Percentiles rank a stretch among this genome's conserved stretches.
Evolutionary conservation across 495 filamentous ascomycete species (phyloP).

Genomic region (Trichoderma asperelloides): DNA sequence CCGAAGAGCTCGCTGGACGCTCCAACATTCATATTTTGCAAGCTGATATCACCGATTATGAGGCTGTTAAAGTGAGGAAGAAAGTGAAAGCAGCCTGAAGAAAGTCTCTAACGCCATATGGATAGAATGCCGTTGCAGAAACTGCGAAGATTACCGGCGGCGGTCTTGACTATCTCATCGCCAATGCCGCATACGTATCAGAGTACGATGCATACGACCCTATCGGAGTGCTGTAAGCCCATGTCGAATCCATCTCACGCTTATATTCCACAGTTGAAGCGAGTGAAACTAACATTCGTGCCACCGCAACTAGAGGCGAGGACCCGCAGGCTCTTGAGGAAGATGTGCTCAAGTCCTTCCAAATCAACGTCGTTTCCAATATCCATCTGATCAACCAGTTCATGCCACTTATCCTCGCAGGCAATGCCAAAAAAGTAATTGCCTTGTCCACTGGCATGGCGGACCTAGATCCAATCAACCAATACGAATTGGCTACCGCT

Average conservation of each 20-base stretch:
- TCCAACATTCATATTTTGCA: slow-evolving; percentile 37
- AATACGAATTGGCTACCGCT: slow-evolving; percentile 14
- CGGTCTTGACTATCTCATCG: slow-evolving; percentile 43
- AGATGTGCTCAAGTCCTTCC: slow-evolving; percentile 23
- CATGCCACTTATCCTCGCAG: slow-evolving; percentile 41
- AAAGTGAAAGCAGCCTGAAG: neutral
- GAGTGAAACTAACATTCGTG: neutral
- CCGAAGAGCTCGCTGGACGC: slow-evolving; percentile 15
- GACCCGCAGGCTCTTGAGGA: slow-evolving; percentile 21
- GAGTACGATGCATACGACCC: neutral
- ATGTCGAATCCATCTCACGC: neutral
- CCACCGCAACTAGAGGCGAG: slow-evolving; percentile 15
- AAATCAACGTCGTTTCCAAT: slow-evolving; percentile 39
- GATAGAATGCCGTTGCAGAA: slow-evolving; percentile 22
- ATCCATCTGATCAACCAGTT: slow-evolving; percentile 43
- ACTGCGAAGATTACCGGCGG: slow-evolving; percentile 30
- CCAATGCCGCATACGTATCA: slow-evolving; percentile 32
- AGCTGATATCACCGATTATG: slow-evolving; percentile 35
- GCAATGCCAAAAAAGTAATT: slow-evolving; percentile 46
- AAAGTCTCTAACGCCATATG: neutral
- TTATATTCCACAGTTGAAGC: neutral
- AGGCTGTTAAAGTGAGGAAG: slow-evolving; percentile 20
- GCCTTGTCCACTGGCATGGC: slow-evolving; percentile 40
- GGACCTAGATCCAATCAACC: slow-evolving; percentile 24
- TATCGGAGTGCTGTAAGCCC: neutral